Evolutionary conservation across 345 rosid species (phyloP), one percentile per base, ranked within the genome.

Genomic region (Salix arbutifolia): DNA sequence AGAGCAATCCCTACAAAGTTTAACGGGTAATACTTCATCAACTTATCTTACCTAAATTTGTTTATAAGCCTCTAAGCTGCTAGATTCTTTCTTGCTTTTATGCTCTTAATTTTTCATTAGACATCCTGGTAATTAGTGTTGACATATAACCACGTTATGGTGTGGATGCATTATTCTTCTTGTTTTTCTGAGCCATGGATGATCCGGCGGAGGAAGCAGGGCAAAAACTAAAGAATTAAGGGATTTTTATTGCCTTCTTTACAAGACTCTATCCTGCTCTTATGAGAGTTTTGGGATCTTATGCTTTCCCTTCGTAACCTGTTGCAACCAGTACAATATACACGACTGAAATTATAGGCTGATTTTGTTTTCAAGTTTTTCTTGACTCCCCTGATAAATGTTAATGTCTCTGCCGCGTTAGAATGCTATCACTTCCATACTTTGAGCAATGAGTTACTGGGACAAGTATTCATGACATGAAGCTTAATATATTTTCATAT

Each of bases 1-100:
- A 64, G 98, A 96, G 86, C 98, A 96, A 83, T 91, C 97, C 69
- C 85, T 96, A 46, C 99, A 96, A 80, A 91, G 99, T 87, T 87
- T 96, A 84, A 94, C 98, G 75, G 98, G 98, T 92, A 52, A 72
- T 53, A 7, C 25, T 60, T 30, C 28, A 2, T 38, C 4, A 16
- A 50, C 9, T n/a, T 58, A 53, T 21, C 23, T 23, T 8, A 53
- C 14, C 14, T 42, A 53, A 53, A 53, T 21, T 2, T 52, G 10
- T 6, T 52, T 21, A 8, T 3, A 53, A 21, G 25, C 25, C 25
- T 19, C 61, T 2, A 2, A 53, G 61, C 12, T 53, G 61, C 61
- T 21, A 53, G n/a, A 53, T 53, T 53, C 61, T 21, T 53, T 25
- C 25, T 50, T 46, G 18, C 50, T 46, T 46, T 46, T 2, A 17